phyloP scores from a whole-genome alignment of 2,329 filamentous ascomycete species.

The Annulohypoxylon truncatum region DNA sequence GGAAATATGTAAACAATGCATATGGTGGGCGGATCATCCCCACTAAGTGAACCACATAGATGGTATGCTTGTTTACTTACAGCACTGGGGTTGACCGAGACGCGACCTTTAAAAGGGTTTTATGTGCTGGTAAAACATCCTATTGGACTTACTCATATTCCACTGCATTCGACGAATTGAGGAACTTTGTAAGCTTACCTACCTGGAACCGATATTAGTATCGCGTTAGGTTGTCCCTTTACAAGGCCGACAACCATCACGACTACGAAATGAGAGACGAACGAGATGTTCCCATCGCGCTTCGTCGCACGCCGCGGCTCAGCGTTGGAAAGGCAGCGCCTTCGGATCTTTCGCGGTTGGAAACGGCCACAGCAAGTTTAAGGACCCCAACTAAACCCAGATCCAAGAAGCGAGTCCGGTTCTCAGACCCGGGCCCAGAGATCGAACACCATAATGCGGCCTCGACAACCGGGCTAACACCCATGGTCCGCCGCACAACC shows the following conservation, averaged over 20 bases:
- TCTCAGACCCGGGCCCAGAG: constrained; percentile 67
- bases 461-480: constrained; percentile 66
- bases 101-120: constrained; percentile 38
- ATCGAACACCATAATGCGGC: constrained; percentile 41
- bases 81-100: constrained; percentile 6
- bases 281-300: constrained; percentile 63
- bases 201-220: constrained; percentile 4
- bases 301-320: constrained; percentile 65
- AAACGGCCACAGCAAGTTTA: constrained; percentile 35
- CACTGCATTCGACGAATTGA: constrained; percentile 23
- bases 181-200: constrained; percentile 22
- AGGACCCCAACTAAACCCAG: constrained; percentile 49
- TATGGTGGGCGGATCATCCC: constrained; percentile 33
- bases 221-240: constrained; percentile 3
- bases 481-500: constrained; percentile 65
- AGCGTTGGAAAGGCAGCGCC: constrained; percentile 42
- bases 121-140: constrained; percentile 27
- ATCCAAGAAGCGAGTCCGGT: constrained; percentile 64
- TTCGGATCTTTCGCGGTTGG: constrained; percentile 31
- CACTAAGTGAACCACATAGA: constrained; percentile 24
- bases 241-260: constrained; percentile 2
- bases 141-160: constrained; percentile 27
- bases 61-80: constrained; percentile 32
- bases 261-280: constrained; percentile 35
- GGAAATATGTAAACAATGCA: constrained; percentile 61